phyloP scores from a whole-genome alignment of 1,284 basidiomycete genomes.

The Boletus nobilissimus region DNA sequence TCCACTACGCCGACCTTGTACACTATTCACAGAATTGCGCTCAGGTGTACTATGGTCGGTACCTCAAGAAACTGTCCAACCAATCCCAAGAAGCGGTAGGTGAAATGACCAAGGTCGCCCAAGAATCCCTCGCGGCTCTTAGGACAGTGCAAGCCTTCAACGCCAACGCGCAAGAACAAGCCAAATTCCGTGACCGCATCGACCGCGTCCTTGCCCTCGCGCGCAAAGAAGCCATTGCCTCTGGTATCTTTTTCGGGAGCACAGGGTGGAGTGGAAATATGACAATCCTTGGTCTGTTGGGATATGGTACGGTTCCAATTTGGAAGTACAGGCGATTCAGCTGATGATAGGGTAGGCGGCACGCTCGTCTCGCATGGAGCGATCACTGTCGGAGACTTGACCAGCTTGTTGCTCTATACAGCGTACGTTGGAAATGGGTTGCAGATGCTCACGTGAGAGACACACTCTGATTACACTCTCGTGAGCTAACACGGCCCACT shows the following conservation, averaged over 20 bases:
- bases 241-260: slow-evolving; percentile 91
- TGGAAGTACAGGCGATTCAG: neutral
- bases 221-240: slow-evolving; percentile 89
- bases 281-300: slow-evolving; percentile 87
- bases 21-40: neutral
- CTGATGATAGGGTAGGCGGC: slow-evolving; percentile 66
- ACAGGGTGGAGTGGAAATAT: slow-evolving; percentile 97
- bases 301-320: slow-evolving; percentile 74
- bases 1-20: neutral
- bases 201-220: slow-evolving; percentile 79
- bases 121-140: slow-evolving; percentile 92
- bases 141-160: slow-evolving; percentile 96
- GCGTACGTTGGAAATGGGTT: slow-evolving; percentile 87
- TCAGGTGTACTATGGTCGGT: slow-evolving; percentile 94
- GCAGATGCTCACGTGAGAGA: slow-evolving; percentile 79
- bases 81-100: slow-evolving; percentile 94
- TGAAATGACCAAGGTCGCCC: slow-evolving; percentile 92
- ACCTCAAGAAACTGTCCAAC: slow-evolving; percentile 91
- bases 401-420: slow-evolving; percentile 92
- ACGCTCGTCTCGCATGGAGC: slow-evolving; percentile 88
- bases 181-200: slow-evolving; percentile 76
- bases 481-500: slow-evolving; percentile 10
- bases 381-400: slow-evolving; percentile 92
- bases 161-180: slow-evolving; percentile 76
- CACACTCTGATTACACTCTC: neutral